These are phyloP conservation scores for California macrophylla DNA, from an alignment of 441 rosid genomes.

Conservation along the genomic window DNA sequence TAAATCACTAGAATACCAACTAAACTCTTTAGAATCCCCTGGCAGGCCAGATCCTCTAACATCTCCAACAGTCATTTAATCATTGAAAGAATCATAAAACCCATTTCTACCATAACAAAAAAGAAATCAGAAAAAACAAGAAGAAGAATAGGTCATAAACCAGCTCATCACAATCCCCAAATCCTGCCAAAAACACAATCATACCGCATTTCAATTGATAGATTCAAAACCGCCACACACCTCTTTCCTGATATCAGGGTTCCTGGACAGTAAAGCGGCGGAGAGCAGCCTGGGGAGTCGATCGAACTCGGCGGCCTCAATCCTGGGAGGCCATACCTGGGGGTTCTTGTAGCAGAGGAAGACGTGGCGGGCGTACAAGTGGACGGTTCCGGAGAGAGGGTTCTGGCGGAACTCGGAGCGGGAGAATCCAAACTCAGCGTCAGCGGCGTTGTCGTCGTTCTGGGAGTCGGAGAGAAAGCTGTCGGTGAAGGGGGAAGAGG, in stretches of 20 bases:
- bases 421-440: conserved; percentile 68
- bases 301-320: conserved; percentile 99
- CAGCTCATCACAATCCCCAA: background rate
- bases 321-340: conserved; percentile 84
- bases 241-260: conserved; percentile 62
- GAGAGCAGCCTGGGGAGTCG: conserved; percentile 90
- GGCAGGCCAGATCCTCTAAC: background rate
- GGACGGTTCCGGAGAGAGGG: conserved; percentile 67
- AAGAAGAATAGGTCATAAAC: conserved; percentile 1
- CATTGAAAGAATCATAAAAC: background rate
- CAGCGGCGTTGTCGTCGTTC: conserved; percentile 43
- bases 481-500: conserved; percentile 65
- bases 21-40: background rate
- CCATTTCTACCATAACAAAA: background rate
- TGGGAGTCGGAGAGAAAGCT: conserved; percentile 40
- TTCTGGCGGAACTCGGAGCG: conserved; percentile 63
- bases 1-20: background rate
- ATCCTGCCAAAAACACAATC: conserved; percentile 2
- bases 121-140: conserved; percentile 1
- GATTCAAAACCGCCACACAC: conserved; percentile 23
- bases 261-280: conserved; percentile 68
- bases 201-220: conserved; percentile 7
- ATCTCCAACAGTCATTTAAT: background rate
- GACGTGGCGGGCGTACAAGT: conserved; percentile 76
- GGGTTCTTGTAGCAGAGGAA: conserved; percentile 92